These are phyloP conservation scores for grape (Vitis vinifera) DNA, from an alignment of 164 flowering plant species.

Conservation along the genomic window ASM3070453v1 NC_081808.1:21345501-21346000, in stretches of 20 bases:
- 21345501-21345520: slow-evolving; percentile 95
- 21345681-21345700: not conserved
- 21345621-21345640: not conserved
- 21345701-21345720: not conserved
- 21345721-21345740: slow-evolving; percentile 29
- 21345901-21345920: slow-evolving; percentile 99
- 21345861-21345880: slow-evolving; percentile 99
- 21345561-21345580: slow-evolving; percentile 94
- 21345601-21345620: not conserved
- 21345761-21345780: slow-evolving; percentile 92
- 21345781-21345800: slow-evolving; percentile 97
- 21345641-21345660: not conserved
- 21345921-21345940: slow-evolving; percentile 99
- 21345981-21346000: no score
- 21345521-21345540: slow-evolving; percentile 94
- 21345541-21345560: slow-evolving; percentile 80
- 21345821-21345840: slow-evolving; percentile 96
- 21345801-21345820: slow-evolving; percentile 94
- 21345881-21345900: slow-evolving; percentile 99
- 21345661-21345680: not conserved
- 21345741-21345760: slow-evolving; percentile 98
- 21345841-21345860: slow-evolving; percentile 99
- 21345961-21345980: slow-evolving; percentile 47
- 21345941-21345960: slow-evolving; percentile 96
- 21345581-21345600: slow-evolving; percentile 99